These are phyloP conservation scores for Ettlia oleoabundans DNA, from an alignment of 139 green algal species.

Conservation along the genomic window DNA sequence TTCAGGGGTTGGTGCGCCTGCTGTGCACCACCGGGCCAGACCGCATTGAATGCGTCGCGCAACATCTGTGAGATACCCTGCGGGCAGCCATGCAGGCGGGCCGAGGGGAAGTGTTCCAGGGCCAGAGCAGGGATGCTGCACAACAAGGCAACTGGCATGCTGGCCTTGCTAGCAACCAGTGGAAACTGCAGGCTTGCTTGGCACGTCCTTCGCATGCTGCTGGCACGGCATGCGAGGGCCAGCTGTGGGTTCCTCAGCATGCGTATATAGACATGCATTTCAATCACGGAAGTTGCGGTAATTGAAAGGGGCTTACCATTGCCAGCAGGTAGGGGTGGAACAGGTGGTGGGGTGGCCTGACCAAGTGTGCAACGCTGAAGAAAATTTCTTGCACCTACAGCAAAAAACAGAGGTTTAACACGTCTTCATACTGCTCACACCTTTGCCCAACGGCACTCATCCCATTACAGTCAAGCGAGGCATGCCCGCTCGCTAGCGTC, in stretches of 20 bases:
- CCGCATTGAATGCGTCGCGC: background rate
- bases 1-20: background rate
- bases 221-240: no score
- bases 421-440: no score
- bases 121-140: no score
- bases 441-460: no score
- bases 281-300: background rate
- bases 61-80: background rate
- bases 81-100: background rate
- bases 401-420: background rate
- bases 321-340: constrained; percentile 26
- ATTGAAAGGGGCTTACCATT: no score
- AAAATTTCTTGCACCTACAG: constrained; percentile 12
- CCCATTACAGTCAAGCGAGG: no score
- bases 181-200: no score
- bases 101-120: no score
- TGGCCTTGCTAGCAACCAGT: no score
- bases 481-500: no score
- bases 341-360: constrained; percentile 1
- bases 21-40: background rate
- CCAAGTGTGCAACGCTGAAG: constrained; percentile 15
- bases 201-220: no score
- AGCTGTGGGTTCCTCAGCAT: background rate
- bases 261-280: background rate
- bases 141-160: no score